Evolutionary conservation across 805 yeast species (phyloP).

Genomic region (Metschnikowia rubicola): DNA sequence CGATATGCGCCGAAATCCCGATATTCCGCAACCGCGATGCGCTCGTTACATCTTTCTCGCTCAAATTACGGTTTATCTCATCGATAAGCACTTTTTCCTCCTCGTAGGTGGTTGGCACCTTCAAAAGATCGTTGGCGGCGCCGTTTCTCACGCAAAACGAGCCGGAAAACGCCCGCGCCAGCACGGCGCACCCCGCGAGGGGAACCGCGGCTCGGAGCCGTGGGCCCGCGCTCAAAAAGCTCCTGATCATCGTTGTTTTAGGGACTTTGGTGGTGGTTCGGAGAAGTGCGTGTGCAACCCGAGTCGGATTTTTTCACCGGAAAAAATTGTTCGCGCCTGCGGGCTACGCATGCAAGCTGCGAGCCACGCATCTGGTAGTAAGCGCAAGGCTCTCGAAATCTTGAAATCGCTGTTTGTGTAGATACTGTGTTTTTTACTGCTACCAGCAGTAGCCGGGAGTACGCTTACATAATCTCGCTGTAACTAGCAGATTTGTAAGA

Average conservation of each 20-base stretch:
- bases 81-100: constrained; percentile 72
- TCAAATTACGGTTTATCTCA: constrained; percentile 46
- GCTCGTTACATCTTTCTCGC: constrained; percentile 49
- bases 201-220: neutral
- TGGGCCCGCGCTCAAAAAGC: constrained; percentile 1
- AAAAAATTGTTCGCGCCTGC: too few relatives aligned
- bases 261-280: neutral
- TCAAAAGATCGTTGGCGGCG: constrained; percentile 9
- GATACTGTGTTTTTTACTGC: too few relatives aligned
- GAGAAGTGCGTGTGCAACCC: neutral
- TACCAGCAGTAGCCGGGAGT: too few relatives aligned
- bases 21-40: constrained; percentile 77
- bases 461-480: too few relatives aligned
- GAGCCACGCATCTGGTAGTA: too few relatives aligned
- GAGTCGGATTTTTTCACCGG: neutral
- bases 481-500: too few relatives aligned
- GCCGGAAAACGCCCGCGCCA: constrained; percentile 3
- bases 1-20: constrained; percentile 97
- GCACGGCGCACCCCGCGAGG: neutral
- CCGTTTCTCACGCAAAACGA: neutral
- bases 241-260: constrained; percentile 1
- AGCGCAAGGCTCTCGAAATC: too few relatives aligned
- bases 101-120: constrained; percentile 50
- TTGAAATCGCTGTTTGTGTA: too few relatives aligned
- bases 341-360: too few relatives aligned